A percentile compares a stretch with the other conserved stretches of the same genome.
Conservation (phyloP, 495 filamentous ascomycete genomes). For the Schizothecium vesticola region DNA sequence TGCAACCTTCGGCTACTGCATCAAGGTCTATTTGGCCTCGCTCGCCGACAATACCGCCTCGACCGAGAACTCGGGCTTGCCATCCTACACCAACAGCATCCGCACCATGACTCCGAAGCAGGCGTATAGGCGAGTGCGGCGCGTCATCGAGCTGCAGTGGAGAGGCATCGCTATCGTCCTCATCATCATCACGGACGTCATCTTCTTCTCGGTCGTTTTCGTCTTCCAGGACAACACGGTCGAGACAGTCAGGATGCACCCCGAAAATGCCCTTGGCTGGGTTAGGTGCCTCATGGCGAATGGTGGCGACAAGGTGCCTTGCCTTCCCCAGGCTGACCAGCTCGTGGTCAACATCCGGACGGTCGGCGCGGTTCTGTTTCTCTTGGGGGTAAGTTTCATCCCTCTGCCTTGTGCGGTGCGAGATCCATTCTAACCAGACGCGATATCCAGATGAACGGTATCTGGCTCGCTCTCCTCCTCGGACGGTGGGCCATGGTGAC, state of each 20-base stretch:
- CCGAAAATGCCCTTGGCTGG: slow-evolving; percentile 54
- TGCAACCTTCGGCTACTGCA: slow-evolving; percentile 83
- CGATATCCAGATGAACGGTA: slow-evolving; percentile 59
- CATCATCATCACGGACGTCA: slow-evolving; percentile 80
- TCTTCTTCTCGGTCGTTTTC: slow-evolving; percentile 89
- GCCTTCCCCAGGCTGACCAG: slow-evolving; percentile 50
- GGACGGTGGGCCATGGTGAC: slow-evolving; percentile 74
- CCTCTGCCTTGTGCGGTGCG: not conserved
- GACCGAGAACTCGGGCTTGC: slow-evolving; percentile 65
- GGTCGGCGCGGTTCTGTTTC: slow-evolving; percentile 71
- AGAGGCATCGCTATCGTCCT: slow-evolving; percentile 80
- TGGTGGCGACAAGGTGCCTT: slow-evolving; percentile 59
- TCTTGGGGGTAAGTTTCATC: slow-evolving; percentile 61
- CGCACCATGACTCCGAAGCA: slow-evolving; percentile 80
- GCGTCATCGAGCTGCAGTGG: slow-evolving; percentile 93
- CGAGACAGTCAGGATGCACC: slow-evolving; percentile 48
- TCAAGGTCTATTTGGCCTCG: slow-evolving; percentile 86
- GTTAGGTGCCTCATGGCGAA: slow-evolving; percentile 59
- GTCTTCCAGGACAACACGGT: slow-evolving; percentile 73
- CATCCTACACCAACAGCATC: slow-evolving; percentile 73
- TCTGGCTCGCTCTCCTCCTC: slow-evolving; percentile 79
- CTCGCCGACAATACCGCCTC: slow-evolving; percentile 65
- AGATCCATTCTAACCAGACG: slow-evolving; percentile 4
- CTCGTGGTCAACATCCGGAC: slow-evolving; percentile 69
- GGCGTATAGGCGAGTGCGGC: slow-evolving; percentile 76